These are phyloP conservation scores for Diatrype stigma DNA, from an alignment of 2,329 filamentous ascomycete genomes.

Conservation along the genomic window DNA sequence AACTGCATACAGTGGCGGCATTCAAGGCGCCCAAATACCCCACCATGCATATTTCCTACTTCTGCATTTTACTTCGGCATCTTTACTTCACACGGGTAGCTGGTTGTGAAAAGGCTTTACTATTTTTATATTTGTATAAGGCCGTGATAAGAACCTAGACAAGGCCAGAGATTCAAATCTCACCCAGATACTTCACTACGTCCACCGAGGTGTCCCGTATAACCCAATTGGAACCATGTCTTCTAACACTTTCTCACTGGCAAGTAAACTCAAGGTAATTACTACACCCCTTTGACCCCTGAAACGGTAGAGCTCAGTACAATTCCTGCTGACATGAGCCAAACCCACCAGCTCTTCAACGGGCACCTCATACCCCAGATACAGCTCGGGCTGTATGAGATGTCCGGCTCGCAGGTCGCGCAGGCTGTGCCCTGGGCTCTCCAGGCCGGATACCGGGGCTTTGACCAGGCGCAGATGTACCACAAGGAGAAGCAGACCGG, in stretches of 20 bases:
- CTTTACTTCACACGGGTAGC: too few species aligned
- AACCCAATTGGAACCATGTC: slow-evolving; percentile 9
- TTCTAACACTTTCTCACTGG: slow-evolving; percentile 18
- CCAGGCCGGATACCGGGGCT: slow-evolving; percentile 46
- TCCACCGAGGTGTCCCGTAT: too few species aligned
- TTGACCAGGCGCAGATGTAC: slow-evolving; percentile 53
- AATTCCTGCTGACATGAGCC: not conserved
- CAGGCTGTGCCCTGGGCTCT: slow-evolving; percentile 56
- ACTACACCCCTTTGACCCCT: too few species aligned
- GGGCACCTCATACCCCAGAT: slow-evolving; percentile 65
- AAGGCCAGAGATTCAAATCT: too few species aligned
- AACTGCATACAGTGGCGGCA: too few species aligned
- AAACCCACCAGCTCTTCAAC: slow-evolving; percentile 58
- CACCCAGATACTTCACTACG: too few species aligned
- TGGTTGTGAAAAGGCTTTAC: too few species aligned
- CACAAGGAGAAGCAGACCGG: slow-evolving; percentile 70
- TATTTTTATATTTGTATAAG: too few species aligned
- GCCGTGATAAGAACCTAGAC: too few species aligned
- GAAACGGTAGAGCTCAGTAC: not conserved
- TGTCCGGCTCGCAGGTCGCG: slow-evolving; percentile 56
- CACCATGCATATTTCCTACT: too few species aligned
- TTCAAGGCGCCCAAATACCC: too few species aligned
- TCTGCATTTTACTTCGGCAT: too few species aligned
- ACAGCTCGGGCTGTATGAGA: slow-evolving; percentile 71
- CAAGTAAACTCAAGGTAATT: slow-evolving; percentile 26